Percentiles rank a stretch among this genome's conserved stretches.
These are phyloP conservation scores for Apophysomyces elegans DNA, from an alignment of 371 early-diverging fungal genomes.

Conservation along the genomic window DNA sequence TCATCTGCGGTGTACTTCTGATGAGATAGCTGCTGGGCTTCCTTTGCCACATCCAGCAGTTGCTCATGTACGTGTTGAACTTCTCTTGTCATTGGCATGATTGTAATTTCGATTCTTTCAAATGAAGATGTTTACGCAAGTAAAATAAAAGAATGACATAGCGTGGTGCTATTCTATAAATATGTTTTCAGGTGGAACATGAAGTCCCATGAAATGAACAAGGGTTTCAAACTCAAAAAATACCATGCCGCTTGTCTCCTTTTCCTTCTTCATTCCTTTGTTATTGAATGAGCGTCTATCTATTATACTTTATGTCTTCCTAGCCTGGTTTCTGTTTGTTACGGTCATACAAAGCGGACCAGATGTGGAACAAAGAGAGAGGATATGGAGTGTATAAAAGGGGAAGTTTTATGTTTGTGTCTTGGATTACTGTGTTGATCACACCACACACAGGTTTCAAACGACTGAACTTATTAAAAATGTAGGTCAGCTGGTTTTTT, in stretches of 20 bases:
- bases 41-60: slow-evolving; percentile 44
- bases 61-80: slow-evolving; percentile 44
- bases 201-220: background rate
- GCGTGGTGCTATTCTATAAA: background rate
- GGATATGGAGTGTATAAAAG: too few species aligned
- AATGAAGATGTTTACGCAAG: background rate
- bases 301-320: too few species aligned
- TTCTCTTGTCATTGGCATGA: slow-evolving; percentile 3
- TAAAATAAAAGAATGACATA: background rate
- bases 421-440: too few species aligned
- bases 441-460: too few species aligned
- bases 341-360: too few species aligned
- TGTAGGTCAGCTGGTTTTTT: too few species aligned
- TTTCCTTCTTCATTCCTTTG: too few species aligned
- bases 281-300: too few species aligned
- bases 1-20: slow-evolving; percentile 37
- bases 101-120: background rate
- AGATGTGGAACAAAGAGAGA: too few species aligned
- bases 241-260: background rate
- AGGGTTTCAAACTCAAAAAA: background rate
- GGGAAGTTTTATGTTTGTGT: too few species aligned
- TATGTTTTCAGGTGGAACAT: background rate
- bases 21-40: slow-evolving; percentile 36
- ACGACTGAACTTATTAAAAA: too few species aligned
- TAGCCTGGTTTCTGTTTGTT: too few species aligned